These are phyloP conservation scores for Emergomyces orientalis DNA, from an alignment of 2,329 filamentous ascomycete genomes.

Conservation along the genomic window DNA sequence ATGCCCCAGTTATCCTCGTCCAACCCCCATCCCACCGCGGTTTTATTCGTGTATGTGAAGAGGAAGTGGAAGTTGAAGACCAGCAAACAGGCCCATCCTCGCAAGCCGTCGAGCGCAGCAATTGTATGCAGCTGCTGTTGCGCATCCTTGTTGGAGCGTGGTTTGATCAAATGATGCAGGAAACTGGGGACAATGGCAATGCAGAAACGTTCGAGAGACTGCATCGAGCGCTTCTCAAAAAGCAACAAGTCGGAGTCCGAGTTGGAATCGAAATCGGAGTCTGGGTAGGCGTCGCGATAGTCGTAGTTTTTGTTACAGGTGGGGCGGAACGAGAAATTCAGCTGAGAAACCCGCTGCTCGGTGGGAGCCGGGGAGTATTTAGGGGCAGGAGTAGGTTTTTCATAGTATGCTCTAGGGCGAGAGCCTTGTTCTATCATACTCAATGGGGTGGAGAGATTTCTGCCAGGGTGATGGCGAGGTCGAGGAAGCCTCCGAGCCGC, in stretches of 20 bases:
- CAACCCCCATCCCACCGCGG: conserved; percentile 34
- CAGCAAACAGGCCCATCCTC: conserved; percentile 37
- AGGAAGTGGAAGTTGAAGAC: conserved; percentile 41
- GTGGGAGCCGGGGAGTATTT: too few species aligned
- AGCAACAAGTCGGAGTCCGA: background rate
- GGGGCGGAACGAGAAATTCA: background rate
- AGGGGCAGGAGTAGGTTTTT: background rate
- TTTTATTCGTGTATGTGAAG: conserved; percentile 37
- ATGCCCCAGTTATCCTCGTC: conserved; percentile 32
- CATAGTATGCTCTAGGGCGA: background rate
- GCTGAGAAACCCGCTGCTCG: background rate
- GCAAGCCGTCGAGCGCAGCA: conserved; percentile 35
- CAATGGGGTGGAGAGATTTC: background rate
- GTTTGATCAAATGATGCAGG: conserved; percentile 26
- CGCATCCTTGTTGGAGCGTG: conserved; percentile 17
- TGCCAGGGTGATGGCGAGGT: conserved; percentile 14
- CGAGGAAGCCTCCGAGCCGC: background rate
- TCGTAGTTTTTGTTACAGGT: too few species aligned
- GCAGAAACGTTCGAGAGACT: background rate
- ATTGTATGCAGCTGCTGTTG: conserved; percentile 29
- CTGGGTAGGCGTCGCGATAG: background rate
- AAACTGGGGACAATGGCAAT: conserved; percentile 27
- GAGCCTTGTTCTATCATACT: background rate
- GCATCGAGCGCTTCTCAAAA: background rate
- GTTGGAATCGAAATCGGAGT: background rate